Base-by-base conservation (phyloP, 164 flowering plant genomes). In the Buxus sempervirens region DNA sequence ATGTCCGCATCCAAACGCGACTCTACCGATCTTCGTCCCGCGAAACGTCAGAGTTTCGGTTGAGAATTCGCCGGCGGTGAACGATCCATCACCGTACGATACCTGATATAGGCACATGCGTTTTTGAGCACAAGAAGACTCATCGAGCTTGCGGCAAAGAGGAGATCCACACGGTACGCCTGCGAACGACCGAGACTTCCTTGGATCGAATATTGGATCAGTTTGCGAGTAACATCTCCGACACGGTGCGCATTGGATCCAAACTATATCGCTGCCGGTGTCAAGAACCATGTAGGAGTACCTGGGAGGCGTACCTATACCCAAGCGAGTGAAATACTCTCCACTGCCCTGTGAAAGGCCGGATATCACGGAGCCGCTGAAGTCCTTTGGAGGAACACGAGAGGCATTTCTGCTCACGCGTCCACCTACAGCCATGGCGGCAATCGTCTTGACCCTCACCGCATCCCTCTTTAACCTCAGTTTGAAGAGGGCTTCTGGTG, bases 161-260 rank as follows among this genome's bases (percentile, higher is more conserved):
- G 82, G 84, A 18, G 93, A 78, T 22, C 45, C 62, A 57, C 93
- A 88, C 2, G 84, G 28, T 57, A 86, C 72, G 0, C 60, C 36
- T 16, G 67, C 25, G 65, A 69, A 88, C 36, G 88, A 74, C 0
- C 61, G 12, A 4, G 93, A 88, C 13, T 70, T 73, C 0, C 58
- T 16, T 56, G 93, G 93, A 75, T 88, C 79, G 75, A 88, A 88
- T n/a, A 88, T 64, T 48, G 86, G 89, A 76, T 82, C 90, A 38
- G 84, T 27, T 54, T 88, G 93, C 21, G 80, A 58, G 81, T 88
- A 88, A 71, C 93, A 88, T 51, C 71, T 82, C 73, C 51, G 67
- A 67, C 93, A 88, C 0, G 90, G 93, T 19, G 83, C 72, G 62
- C 93, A 88, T 72, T 88, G 93, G 71, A 86, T 60, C 93, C 93